phyloP scores from a whole-genome alignment of 2,329 filamentous ascomycete genomes.

The Lasiodiplodia citricola region DNA sequence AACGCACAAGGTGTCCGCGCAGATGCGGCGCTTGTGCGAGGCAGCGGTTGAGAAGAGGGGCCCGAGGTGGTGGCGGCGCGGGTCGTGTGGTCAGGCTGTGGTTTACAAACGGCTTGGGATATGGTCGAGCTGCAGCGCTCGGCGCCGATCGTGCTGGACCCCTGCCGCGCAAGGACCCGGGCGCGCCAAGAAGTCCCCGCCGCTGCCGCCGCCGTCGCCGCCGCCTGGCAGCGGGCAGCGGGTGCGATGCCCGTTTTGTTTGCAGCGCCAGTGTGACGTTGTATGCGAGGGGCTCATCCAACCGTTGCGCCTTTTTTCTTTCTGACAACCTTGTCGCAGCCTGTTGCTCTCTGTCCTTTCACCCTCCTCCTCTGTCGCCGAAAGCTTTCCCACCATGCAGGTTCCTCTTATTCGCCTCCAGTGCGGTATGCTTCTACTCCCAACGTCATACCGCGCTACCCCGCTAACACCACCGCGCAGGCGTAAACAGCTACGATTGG shows the following conservation, averaged over 20 bases:
- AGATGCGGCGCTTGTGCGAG: background rate
- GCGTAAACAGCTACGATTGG: constrained; percentile 99
- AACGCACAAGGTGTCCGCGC: background rate
- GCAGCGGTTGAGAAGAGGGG: background rate
- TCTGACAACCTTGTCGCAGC: background rate
- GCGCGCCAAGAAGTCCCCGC: constrained; percentile 10
- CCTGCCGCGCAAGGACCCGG: constrained; percentile 3
- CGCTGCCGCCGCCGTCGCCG: background rate
- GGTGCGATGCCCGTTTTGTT: background rate
- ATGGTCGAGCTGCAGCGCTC: background rate
- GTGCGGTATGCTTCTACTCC: constrained; percentile 59
- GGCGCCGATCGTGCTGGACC: constrained; percentile 13
- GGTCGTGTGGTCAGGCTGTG: background rate
- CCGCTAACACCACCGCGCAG: constrained; percentile 53
- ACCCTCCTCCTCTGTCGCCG: background rate
- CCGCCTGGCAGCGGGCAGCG: background rate
- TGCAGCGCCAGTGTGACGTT: constrained; percentile 12
- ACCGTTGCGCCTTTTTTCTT: background rate
- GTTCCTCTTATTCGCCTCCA: constrained; percentile 84
- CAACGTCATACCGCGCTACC: constrained; percentile 27
- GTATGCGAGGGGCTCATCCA: constrained; percentile 2
- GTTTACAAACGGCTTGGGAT: background rate
- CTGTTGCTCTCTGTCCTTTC: background rate
- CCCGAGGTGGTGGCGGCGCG: background rate
- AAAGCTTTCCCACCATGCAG: constrained; percentile 58